Evolutionary conservation across 148 eudicot genomes (phyloP).

Genomic region (Camellia sinensis): DNA sequence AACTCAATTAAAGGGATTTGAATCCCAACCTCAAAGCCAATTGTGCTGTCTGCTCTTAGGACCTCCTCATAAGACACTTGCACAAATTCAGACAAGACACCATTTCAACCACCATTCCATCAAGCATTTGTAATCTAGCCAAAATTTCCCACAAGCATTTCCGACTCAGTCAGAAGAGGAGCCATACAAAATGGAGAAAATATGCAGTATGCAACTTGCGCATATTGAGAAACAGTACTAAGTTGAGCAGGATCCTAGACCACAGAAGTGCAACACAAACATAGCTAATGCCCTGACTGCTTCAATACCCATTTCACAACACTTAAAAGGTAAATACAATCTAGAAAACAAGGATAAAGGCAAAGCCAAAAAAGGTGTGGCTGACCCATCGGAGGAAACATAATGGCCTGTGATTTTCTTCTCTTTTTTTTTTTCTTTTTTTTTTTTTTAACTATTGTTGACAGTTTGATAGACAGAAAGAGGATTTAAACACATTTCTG

Average conservation of each 20-base stretch:
- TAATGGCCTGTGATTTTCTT: neutral
- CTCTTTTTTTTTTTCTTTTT: too few species aligned
- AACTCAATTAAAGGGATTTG: neutral
- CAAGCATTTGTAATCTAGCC: constrained; percentile 1
- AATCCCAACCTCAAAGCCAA: neutral
- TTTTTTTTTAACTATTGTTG: neutral
- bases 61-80: neutral
- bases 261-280: neutral
- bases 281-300: too few species aligned
- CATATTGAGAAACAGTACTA: neutral
- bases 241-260: neutral
- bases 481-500: neutral
- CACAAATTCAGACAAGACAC: neutral
- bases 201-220: neutral
- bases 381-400: neutral
- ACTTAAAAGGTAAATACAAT: neutral
- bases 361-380: neutral
- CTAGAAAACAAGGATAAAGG: neutral
- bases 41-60: neutral
- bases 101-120: neutral
- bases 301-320: too few species aligned
- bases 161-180: neutral
- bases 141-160: neutral
- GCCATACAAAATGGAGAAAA: neutral
- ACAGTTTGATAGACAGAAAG: neutral